A percentile compares a stretch with the other conserved stretches of the same genome.
Evolutionary conservation across 2,329 filamentous ascomycete genomes (phyloP).

Genomic region (Exophiala mesophila): DNA sequence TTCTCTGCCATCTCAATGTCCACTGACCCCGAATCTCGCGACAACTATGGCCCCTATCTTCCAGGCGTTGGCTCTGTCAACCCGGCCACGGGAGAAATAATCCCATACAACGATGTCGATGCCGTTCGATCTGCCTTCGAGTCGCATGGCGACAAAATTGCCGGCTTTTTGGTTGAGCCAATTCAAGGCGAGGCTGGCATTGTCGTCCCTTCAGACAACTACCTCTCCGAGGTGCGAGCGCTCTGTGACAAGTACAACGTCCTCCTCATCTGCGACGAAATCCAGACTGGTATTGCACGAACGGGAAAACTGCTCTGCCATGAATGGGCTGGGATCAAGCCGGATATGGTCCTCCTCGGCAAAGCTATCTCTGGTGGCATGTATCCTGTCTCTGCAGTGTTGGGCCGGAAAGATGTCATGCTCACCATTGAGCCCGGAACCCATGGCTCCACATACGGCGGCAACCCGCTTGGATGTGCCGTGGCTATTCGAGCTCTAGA

Average conservation of each 20-base stretch:
- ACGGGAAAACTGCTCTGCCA: conserved; percentile 92
- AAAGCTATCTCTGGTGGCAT: conserved; percentile 98
- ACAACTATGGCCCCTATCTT: conserved; percentile 95
- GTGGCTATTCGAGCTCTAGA: conserved; percentile 93
- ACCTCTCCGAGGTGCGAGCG: conserved; percentile 71
- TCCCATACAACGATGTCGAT: conserved; percentile 79
- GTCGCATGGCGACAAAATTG: conserved; percentile 75
- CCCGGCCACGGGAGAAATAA: conserved; percentile 70
- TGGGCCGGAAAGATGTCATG: conserved; percentile 87
- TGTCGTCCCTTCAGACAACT: conserved; percentile 86
- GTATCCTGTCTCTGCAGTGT: conserved; percentile 95
- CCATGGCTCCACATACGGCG: conserved; percentile 96
- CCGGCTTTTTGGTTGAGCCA: conserved; percentile 90
- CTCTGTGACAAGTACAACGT: conserved; percentile 95
- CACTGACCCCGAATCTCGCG: conserved; percentile 87
- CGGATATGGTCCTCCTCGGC: conserved; percentile 87
- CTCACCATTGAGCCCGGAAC: conserved; percentile 92
- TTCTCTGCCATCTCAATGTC: conserved; percentile 96
- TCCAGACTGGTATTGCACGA: conserved; percentile 93
- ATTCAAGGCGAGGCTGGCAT: conserved; percentile 98
- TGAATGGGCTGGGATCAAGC: conserved; percentile 92
- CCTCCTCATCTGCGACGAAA: conserved; percentile 94
- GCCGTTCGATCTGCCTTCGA: conserved; percentile 77
- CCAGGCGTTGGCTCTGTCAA: conserved; percentile 75
- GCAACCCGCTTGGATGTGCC: conserved; percentile 91